These are phyloP conservation scores for Imleria badia DNA, from an alignment of 768 basidiomycete genomes.

Conservation along the genomic window DNA sequence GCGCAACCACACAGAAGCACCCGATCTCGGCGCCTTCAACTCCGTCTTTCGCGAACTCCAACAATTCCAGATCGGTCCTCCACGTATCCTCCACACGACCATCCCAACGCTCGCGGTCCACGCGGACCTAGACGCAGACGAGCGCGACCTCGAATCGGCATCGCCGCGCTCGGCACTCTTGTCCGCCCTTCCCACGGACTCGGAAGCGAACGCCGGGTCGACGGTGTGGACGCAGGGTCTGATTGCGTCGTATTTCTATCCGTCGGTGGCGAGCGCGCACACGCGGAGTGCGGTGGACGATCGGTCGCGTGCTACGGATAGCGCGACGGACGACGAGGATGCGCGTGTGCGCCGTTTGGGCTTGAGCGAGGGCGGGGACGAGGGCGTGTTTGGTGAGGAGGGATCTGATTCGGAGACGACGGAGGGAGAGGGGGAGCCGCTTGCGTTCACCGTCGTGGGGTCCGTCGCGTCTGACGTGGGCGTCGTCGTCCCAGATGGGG, in stretches of 20 bases:
- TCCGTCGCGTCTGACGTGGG: slow-evolving; percentile 23
- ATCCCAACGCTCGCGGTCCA: slow-evolving; percentile 11
- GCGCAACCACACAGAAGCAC: slow-evolving; percentile 44
- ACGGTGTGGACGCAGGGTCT: slow-evolving; percentile 66
- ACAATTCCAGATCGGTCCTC: slow-evolving; percentile 50
- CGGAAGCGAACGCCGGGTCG: slow-evolving; percentile 47
- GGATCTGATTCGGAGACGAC: slow-evolving; percentile 38
- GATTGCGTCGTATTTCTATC: slow-evolving; percentile 56
- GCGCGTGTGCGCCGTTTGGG: not conserved
- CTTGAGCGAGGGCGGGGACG: not conserved
- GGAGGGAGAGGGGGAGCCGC: slow-evolving; percentile 36
- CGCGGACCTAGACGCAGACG: slow-evolving; percentile 21
- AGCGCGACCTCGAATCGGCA: slow-evolving; percentile 22
- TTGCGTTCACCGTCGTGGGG: slow-evolving; percentile 28
- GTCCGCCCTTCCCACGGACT: slow-evolving; percentile 28
- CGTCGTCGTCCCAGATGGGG: slow-evolving; percentile 25
- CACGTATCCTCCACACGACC: slow-evolving; percentile 23
- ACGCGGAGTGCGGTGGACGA: slow-evolving; percentile 28
- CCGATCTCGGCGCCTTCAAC: slow-evolving; percentile 72
- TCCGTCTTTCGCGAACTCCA: slow-evolving; percentile 67
- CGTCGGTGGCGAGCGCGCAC: slow-evolving; percentile 28
- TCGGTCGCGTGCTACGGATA: slow-evolving; percentile 26
- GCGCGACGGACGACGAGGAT: slow-evolving; percentile 16
- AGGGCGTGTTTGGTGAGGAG: slow-evolving; percentile 11
- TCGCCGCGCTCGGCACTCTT: slow-evolving; percentile 30